Base-by-base conservation (phyloP, 805 yeast genomes). In the Sungouiella thailandica region DNA sequence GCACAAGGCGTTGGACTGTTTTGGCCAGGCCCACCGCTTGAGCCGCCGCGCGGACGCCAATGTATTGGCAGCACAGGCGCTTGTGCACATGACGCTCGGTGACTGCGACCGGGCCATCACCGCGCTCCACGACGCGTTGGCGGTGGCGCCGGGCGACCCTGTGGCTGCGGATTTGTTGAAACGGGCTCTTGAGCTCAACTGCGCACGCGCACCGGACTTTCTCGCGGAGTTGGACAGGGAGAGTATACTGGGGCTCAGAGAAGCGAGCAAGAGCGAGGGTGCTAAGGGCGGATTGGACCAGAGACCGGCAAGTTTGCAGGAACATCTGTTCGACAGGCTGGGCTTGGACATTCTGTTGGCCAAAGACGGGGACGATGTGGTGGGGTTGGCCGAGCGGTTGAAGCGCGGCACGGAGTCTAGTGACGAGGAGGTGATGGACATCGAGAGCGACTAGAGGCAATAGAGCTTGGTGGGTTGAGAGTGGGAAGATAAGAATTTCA, bases 51-150 rank as follows among this genome's bases (percentile, higher is more conserved):
- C 87, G 55, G 71, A 85, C 27, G 57, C 70, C 22, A 86, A 83
- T 47, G 69, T 86, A 4, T 74, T 82, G 42, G 72, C 96, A 1
- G 86, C 97, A 0, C 74, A 93, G 48, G 98, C 96, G 0, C 69
- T 90, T 32, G 77, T 89, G 2, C 70, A 87, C 51, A 66, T 93
- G 52, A 86, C 83, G 49, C 61, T 76, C 41, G 84, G 84, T 2
- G 69, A 80, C 35, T 48, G 68, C 15, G 65, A 68, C 32, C 76
- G 75, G 43, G 90, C 97, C 0, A 79, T 90, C 24, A 83, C 80
- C 42, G 68, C 73, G 19, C 64, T 93, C 34, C 96, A 90, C 53
- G 79, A 76, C 46, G 90, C 96, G 0, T 64, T 93, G 35, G 83
- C 94, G 0, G 60, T 89, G 3, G 60, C 77, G 7, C 89, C 95